Evolutionary conservation across 306 rosid genomes (phyloP).

Genomic region (Hylodesmum podocarpum): DNA sequence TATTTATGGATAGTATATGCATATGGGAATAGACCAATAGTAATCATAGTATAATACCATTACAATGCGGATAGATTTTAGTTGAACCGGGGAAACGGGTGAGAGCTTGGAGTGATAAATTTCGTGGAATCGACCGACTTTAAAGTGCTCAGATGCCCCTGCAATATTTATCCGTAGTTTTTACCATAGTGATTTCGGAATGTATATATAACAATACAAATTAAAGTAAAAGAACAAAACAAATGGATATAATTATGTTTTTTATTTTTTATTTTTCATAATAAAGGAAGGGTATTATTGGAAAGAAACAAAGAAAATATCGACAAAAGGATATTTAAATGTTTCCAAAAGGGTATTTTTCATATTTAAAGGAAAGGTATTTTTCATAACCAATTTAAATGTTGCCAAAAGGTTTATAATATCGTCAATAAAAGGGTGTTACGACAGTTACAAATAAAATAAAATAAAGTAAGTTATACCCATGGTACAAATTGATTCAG

Average conservation of each 20-base stretch:
- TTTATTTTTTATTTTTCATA: neutral
- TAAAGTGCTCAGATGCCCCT: conserved; percentile 48
- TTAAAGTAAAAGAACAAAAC: too few relatives aligned
- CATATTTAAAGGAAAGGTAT: neutral
- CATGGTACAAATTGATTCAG: conserved; percentile 32
- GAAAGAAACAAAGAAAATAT: neutral
- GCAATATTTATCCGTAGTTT: conserved; percentile 19
- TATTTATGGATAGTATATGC: neutral
- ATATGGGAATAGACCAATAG: neutral
- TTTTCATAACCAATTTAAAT: neutral
- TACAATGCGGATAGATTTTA: conserved; percentile 56
- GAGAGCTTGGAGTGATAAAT: conserved; percentile 66
- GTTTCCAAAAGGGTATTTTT: neutral
- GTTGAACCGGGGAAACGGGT: conserved; percentile 49
- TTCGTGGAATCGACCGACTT: conserved; percentile 67
- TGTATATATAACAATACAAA: too few relatives aligned
- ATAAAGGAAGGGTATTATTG: neutral
- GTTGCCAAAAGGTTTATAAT: neutral
- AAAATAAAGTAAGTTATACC: too few relatives aligned
- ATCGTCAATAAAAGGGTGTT: conserved; percentile 5
- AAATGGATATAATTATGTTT: neutral
- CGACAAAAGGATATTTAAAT: neutral
- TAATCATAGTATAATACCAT: too few relatives aligned
- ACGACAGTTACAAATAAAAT: too few relatives aligned
- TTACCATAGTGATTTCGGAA: conserved; percentile 2